A percentile compares a stretch with the other conserved stretches of the same genome.
These are phyloP conservation scores for Annulohypoxylon maeteangense DNA, from an alignment of 495 filamentous ascomycete genomes.

Conservation along the genomic window DNA sequence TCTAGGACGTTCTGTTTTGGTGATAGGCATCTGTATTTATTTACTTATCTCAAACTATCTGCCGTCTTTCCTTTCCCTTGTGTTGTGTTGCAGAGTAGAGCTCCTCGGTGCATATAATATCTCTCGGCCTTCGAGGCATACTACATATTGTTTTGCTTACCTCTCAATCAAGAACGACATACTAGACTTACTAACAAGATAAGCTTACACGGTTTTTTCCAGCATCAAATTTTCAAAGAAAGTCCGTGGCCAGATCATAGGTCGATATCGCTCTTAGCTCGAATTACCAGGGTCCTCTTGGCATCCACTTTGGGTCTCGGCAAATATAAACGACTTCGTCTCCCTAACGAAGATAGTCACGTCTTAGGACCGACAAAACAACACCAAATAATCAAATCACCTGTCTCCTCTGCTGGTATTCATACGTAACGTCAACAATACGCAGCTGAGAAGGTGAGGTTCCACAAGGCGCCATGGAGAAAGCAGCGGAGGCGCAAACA, in stretches of 20 bases:
- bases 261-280: constrained; percentile 4
- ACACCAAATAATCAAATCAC: neutral
- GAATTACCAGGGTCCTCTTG: constrained; percentile 9
- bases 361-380: neutral
- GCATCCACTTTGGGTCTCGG: neutral
- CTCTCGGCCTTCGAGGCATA: neutral
- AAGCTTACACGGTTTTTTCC: neutral
- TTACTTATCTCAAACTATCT: neutral
- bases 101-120: neutral
- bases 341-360: neutral
- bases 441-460: neutral
- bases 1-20: constrained; percentile 1
- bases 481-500: constrained; percentile 7
- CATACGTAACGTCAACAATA: neutral
- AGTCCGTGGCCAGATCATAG: neutral
- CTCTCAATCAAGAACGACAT: neutral
- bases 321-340: neutral
- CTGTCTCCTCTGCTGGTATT: neutral
- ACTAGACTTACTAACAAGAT: no score
- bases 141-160: neutral
- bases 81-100: neutral
- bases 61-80: neutral
- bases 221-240: neutral
- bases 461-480: constrained; percentile 10
- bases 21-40: neutral